Percentiles rank a stretch among this genome's conserved stretches.
These are phyloP conservation scores for Ascochyta clinopodiicola DNA, from an alignment of 2,329 filamentous ascomycete species.

Conservation along the genomic window DNA sequence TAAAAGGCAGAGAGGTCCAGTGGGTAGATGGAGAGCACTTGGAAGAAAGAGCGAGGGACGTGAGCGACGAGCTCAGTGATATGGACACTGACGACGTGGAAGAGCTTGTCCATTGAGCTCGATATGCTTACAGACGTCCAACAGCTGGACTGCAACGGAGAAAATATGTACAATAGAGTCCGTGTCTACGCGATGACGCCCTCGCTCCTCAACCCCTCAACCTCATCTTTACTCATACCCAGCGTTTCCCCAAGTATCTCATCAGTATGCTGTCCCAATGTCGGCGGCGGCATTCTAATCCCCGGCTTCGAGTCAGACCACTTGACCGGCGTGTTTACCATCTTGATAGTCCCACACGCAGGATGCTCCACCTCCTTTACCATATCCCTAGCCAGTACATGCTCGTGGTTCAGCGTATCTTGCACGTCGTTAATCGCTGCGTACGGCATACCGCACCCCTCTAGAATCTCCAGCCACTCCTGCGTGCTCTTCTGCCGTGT, in stretches of 20 bases:
- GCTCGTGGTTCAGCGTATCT: constrained; percentile 79
- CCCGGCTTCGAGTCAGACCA: constrained; percentile 82
- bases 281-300: constrained; percentile 79
- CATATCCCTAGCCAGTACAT: constrained; percentile 83
- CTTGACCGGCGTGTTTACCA: constrained; percentile 95
- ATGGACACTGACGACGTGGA: constrained; percentile 16
- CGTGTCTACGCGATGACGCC: constrained; percentile 43
- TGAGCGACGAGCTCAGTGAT: constrained; percentile 6
- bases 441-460: constrained; percentile 93
- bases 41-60: not conserved
- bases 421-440: constrained; percentile 94
- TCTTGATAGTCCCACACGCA: constrained; percentile 81
- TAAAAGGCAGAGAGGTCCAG: not conserved
- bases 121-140: not conserved
- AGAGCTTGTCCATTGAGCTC: constrained; percentile 6
- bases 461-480: constrained; percentile 85
- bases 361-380: constrained; percentile 85
- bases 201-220: constrained; percentile 40
- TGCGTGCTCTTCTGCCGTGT: constrained; percentile 80
- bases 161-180: not conserved
- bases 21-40: not conserved
- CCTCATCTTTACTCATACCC: constrained; percentile 41
- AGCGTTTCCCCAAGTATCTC: constrained; percentile 43
- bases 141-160: not conserved
- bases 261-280: constrained; percentile 63